Base-by-base conservation (phyloP, 257 asterid species). In the Mitragyna speciosa region DNA sequence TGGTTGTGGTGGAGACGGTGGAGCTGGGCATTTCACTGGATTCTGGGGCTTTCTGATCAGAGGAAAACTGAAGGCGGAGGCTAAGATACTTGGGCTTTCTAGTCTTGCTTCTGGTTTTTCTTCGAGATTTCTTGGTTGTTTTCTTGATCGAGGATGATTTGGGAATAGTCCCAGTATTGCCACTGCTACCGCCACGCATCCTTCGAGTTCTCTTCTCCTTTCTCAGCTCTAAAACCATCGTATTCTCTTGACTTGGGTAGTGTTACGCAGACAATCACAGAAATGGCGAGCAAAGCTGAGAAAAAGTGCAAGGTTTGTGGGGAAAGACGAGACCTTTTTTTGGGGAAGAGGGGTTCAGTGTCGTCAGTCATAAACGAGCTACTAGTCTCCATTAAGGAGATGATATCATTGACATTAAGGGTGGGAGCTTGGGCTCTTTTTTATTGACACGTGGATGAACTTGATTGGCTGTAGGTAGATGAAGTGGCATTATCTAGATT, bases 71-170 rank as follows among this genome's bases (percentile, higher is more conserved):
- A n/a, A 82, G 92, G 70, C 94, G 86, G 73, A 94, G 92, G 86
- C 98, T 94, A 71, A 93, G 92, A 81, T 86, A 91, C 76, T 92
- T 94, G 48, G 92, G 93, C 65, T 88, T 94, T 68, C 80, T 87
- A 12, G 89, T 74, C 86, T 81, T 87, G 31, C 75, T 68, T 76
- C 86, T 78, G 31, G 31, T 28, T 41, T 59, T 28, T 59, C 47
- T 72, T 31, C 80, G 70, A 58, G 80, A 39, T 77, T 69, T 78
- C 74, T 64, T 78, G 41, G 75, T 15, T 31, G 9, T 84, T 22
- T 61, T 71, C 59, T 43, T 15, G 36, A 70, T 58, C 74, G 70
- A 12, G n/a, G 81, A 73, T 0, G 67, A 31, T 17, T 28, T 26
- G 36, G 70, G 7, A 36, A 12, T 9, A 7, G 64, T 67, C 2